Evolutionary conservation across 2,329 filamentous ascomycete species (phyloP), one percentile per base, ranked within the genome.

Genomic region (Reticulascus tulasneorum): DNA sequence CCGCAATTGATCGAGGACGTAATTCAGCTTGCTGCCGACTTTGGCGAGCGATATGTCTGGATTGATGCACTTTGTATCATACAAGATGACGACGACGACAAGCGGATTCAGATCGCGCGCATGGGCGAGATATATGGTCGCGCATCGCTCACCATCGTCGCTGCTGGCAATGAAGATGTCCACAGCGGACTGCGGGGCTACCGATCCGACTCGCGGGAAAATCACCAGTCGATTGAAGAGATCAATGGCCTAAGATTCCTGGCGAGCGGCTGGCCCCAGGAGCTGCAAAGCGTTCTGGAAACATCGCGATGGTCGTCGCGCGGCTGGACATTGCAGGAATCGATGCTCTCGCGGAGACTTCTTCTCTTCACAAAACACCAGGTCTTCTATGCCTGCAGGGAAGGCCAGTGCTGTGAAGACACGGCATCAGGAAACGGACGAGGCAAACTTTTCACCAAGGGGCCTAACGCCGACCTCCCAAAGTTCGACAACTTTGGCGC

Each of bases 301-400:
- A 61, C 53, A 36, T 63, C 62, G 1, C 47, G 44, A 5, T 65
- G 62, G 62, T 56, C 53, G 9, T 53, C 56, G 1, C 49, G 60
- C 15, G 62, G 56, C 6, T 65, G 61, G 61, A 65, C 62, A 0
- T 64, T 62, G 24, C 62, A 65, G 35, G 62, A 65, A 42, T 59
- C 54, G 2, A 46, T 63, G 2, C 47, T 64, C 5, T 57, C 62
- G 6, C 48, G 58, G 9, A 53, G 62, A 13, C 50, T 60, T 4
- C 53, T 65, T 6, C 50, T 64, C 30, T 65, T 65, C 22, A 63
- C 62, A 6, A 52, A 58, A 18, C 50, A 59, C 26, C 57, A 64
- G 39, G 60, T 62, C 50, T 64, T 62, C 33, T 64, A 59, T 51
- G 56, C 64, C 22, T 65, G 62, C 24, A n/a, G n/a, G n/a, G n/a